phyloP scores from a whole-genome alignment of 208 protist genomes.

The Leishmania amazonensis region DNA sequence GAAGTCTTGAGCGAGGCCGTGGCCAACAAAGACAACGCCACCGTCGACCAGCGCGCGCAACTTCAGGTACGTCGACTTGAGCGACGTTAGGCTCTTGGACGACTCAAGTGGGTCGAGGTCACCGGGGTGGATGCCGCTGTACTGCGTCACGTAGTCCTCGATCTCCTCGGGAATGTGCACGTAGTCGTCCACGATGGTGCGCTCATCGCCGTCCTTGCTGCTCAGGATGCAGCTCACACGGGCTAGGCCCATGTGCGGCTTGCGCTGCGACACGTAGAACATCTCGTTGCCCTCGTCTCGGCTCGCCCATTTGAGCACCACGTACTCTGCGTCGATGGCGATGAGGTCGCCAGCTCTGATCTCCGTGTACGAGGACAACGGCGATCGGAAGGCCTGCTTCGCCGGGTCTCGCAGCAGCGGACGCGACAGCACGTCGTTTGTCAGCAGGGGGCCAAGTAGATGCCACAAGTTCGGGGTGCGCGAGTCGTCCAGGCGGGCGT shows the following conservation, averaged over 20 bases:
- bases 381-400: conserved; percentile 69
- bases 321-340: conserved; percentile 91
- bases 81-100: conserved; percentile 90
- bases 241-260: conserved; percentile 86
- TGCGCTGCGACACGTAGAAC: conserved; percentile 48
- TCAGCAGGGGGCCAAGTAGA: conserved; percentile 73
- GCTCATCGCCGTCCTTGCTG: conserved; percentile 78
- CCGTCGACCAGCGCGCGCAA: conserved; percentile 93
- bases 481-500: conserved; percentile 65
- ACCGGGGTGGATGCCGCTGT: conserved; percentile 95
- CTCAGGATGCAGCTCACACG: conserved; percentile 90
- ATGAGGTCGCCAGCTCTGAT: conserved; percentile 80
- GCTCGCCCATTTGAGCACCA: conserved; percentile 79
- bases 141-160: conserved; percentile 92
- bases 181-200: conserved; percentile 91
- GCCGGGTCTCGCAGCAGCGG: conserved; percentile 64
- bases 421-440: conserved; percentile 74
- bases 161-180: conserved; percentile 88
- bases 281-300: conserved; percentile 48
- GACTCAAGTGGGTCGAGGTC: conserved; percentile 94
- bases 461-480: conserved; percentile 83
- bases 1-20: conserved; percentile 96
- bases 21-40: conserved; percentile 95
- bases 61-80: conserved; percentile 96
- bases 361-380: conserved; percentile 65